Base-by-base conservation (phyloP, 2,329 filamentous ascomycete species). In the Paradendryphiella salina region DNA sequence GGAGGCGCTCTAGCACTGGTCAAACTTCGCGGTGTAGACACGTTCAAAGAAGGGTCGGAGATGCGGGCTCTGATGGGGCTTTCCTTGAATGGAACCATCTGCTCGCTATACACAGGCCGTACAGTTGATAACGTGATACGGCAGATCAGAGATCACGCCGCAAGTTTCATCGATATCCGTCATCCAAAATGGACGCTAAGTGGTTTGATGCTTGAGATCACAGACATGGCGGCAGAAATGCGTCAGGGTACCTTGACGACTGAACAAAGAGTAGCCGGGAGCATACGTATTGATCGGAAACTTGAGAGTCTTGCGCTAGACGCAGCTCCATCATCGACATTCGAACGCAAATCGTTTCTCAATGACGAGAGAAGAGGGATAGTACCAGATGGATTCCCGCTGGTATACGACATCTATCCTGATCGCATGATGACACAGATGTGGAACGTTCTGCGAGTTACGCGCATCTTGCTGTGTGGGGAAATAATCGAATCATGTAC, bases 401-500 rank as follows among this genome's bases (percentile, higher is more conserved):
- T 37, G 10, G 47, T 61, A 10, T 72, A 65, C 50, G 63, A 72
- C 31, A 46, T 64, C 4, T 72, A 73, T 43, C 55, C 62, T 4
- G 55, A 67, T 40, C 63, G 64, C 11, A 60, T 53, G 37, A 48
- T 63, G 5, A 66, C 62, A 6, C 70, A 73, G 43, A 65, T 63
- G 44, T 66, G 64, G 56, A 74, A 73, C 43, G 60, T 69, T 4
- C 44, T 69, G 17, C 60, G 71, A 13, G 33, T 66, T 4, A 62
- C 61, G n/a, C 53, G 69, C 15, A 72, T 73, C 21, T 41, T 70
- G 3, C 61, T 73, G 6, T 69, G 69, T 44, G 65, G 71, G 32
- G 49, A 61, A 37, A 54, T 66, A 37, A 35, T 64, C 5, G 43
- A 53, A n/a, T 50, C 46, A 10, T 55, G 28, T 11, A 1, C 34